Evolutionary conservation across 306 rosid species (phyloP), one percentile per base, ranked within the genome.

Genomic region (Quercus glauca): DNA sequence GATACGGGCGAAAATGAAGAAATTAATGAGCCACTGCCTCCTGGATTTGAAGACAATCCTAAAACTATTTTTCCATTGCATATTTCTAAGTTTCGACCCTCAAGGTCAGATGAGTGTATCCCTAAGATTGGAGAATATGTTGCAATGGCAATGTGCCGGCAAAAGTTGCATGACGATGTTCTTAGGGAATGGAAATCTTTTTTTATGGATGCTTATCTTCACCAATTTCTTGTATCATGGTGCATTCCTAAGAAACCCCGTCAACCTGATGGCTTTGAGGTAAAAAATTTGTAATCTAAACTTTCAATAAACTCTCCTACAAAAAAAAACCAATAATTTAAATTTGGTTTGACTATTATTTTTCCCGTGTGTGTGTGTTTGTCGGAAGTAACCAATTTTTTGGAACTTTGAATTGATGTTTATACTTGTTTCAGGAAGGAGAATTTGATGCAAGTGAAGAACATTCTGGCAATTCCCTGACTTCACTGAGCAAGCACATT

Each of bases 61-160:
- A 83, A 72, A 74, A 43, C 49, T 81, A 35, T 78, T 52, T 59
- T 81, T 75, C 82, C 83, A 1, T 81, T 74, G 20, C 21, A 6
- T 72, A 80, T 26, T 56, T 84, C 81, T 43, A 92, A 89, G 82
- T 83, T 86, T 69, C 90, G 86, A 71, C 89, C 91, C 70, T 91
- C 91, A 58, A 86, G 83, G 74, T 86, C 71, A 17, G 78, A 81
- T 71, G 89, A 86, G 80, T 73, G 83, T 73, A 78, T 75, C 80
- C 96, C 97, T 52, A 91, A 89, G 93, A 93, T 93, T 65, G 88
- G 88, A 76, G 85, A 84, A 65, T 95, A 90, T 84, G 87, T 90
- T 85, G 86, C 94, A 20, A 80, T 80, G 80, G 98, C 98, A 60
- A 78, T 89, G 74, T 90, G 90, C 87, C 88, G 99, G 58, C 97